A percentile compares a stretch with the other conserved stretches of the same genome.
Conservation (phyloP, 2,329 filamentous ascomycete genomes). For the Orbilia javanica region DNA sequence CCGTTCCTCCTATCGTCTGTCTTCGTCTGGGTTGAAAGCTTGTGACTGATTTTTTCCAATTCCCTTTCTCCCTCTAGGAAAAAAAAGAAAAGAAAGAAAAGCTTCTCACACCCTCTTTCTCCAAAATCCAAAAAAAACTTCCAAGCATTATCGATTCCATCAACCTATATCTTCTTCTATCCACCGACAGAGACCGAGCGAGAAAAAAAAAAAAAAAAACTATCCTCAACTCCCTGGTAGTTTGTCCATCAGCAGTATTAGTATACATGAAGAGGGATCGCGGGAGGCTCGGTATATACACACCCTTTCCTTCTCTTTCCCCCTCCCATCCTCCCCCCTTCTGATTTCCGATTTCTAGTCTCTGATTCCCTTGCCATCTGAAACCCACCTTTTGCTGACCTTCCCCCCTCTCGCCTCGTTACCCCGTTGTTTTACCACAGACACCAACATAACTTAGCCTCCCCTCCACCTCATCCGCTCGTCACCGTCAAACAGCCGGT, state of each 20-base stretch:
- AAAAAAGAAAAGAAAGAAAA: neutral
- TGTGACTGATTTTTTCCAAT: conserved; percentile 11
- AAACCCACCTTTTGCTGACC: conserved; percentile 14
- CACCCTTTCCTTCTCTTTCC: neutral
- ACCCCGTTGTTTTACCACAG: conserved; percentile 3
- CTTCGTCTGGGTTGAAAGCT: neutral
- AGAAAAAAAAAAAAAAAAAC: too few species aligned
- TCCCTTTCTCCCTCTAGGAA: neutral
- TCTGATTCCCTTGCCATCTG: neutral
- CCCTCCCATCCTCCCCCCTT: neutral
- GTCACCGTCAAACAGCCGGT: neutral
- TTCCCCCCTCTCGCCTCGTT: neutral
- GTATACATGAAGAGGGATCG: conserved; percentile 43
- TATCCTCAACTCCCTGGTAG: too few species aligned
- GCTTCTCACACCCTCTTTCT: conserved; percentile 2
- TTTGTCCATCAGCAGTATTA: neutral
- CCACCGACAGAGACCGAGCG: neutral
- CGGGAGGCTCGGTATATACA: conserved; percentile 52
- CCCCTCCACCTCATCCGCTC: conserved; percentile 13
- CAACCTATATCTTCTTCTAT: conserved; percentile 15
- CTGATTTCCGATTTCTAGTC: neutral
- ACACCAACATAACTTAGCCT: conserved; percentile 40
- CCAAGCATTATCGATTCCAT: neutral
- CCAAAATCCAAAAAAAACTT: neutral
- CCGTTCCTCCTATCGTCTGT: neutral